A percentile compares a stretch with the other conserved stretches of the same genome.
Evolutionary conservation across 768 basidiomycete genomes (phyloP).

Genomic region (Candolleomyces aberdarensis): DNA sequence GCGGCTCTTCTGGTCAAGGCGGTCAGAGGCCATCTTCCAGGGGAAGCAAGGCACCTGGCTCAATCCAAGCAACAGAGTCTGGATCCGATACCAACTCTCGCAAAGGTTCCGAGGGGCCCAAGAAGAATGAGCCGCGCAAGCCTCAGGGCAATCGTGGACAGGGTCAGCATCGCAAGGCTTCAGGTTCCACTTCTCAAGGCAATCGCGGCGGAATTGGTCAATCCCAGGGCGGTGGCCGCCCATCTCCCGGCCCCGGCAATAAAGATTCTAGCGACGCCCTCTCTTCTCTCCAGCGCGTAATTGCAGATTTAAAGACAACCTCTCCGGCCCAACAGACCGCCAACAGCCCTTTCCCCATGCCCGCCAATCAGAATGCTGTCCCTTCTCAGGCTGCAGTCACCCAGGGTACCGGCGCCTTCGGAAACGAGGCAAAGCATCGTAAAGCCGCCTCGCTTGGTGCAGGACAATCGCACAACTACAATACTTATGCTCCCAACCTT

Average conservation of each 20-base stretch:
- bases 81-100: slow-evolving; percentile 69
- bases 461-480: slow-evolving; percentile 57
- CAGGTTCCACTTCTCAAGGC: slow-evolving; percentile 57
- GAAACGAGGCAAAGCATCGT: slow-evolving; percentile 66
- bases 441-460: slow-evolving; percentile 76
- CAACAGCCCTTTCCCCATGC: slow-evolving; percentile 43
- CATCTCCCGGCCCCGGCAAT: slow-evolving; percentile 45
- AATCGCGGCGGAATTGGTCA: slow-evolving; percentile 41
- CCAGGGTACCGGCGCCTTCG: slow-evolving; percentile 55
- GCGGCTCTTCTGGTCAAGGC: slow-evolving; percentile 38
- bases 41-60: slow-evolving; percentile 48
- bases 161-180: slow-evolving; percentile 20
- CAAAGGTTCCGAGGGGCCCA: slow-evolving; percentile 54
- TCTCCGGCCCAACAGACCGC: slow-evolving; percentile 56
- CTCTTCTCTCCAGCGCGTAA: slow-evolving; percentile 88
- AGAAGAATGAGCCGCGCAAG: slow-evolving; percentile 58
- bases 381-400: slow-evolving; percentile 74
- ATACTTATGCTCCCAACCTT: slow-evolving; percentile 74
- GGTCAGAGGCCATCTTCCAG: slow-evolving; percentile 61
- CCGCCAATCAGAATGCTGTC: slow-evolving; percentile 49
- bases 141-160: slow-evolving; percentile 26
- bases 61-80: slow-evolving; percentile 51
- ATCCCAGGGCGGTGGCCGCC: slow-evolving; percentile 45
- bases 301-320: slow-evolving; percentile 88
- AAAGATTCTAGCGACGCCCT: slow-evolving; percentile 76